Evolutionary conservation across 2,329 filamentous ascomycete genomes (phyloP), one percentile per base, ranked within the genome.

Genomic region (Epichloe sibirici): DNA sequence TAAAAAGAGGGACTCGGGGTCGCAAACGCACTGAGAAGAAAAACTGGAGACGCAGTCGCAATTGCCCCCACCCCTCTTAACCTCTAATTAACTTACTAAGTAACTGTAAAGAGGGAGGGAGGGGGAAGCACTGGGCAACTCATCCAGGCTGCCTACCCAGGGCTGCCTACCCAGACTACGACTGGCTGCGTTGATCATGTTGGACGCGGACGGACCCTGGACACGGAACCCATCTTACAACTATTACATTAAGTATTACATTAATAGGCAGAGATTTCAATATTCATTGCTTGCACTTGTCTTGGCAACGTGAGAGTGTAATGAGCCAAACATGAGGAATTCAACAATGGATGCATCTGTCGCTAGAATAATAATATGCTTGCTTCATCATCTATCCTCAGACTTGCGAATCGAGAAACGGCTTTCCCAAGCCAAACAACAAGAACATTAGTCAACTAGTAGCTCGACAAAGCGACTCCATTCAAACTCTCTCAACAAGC

Each of bases 351-450:
- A 42, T 47, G 34, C 23, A 42, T 40, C 35, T 21, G 23, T 21
- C 40, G 49, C 51, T 52, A 37, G 35, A 51, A 51, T 35, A 51
- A 51, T 35, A 43, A 47, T 47, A 40, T 44, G 45, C 51, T 21
- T 44, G 45, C 39, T 21, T 37, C 12, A 37, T 34, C 44, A 47
- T 48, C 45, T 38, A 37, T 52, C 28, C 17, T 21, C 38, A 15
- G 13, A 48, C 45, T 21, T 34, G 11, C 4, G 25, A 52, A 34
- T 6, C 34, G 45, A 43, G 25, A 52, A 17, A 23, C 37, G 42
- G 37, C 48, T 51, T 54, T 60, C 57, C 58, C 57, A 55, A 60
- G 57, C 61, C 60, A 55, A 46, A 34, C 25, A 37, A 52, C 35
- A 44, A 17, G 9, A 35, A 44, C 48, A 39, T 39, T 44, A 38